These are phyloP conservation scores for Patellifolia procumbens DNA, from an alignment of 179 eudicot genomes.

Conservation along the genomic window DNA sequence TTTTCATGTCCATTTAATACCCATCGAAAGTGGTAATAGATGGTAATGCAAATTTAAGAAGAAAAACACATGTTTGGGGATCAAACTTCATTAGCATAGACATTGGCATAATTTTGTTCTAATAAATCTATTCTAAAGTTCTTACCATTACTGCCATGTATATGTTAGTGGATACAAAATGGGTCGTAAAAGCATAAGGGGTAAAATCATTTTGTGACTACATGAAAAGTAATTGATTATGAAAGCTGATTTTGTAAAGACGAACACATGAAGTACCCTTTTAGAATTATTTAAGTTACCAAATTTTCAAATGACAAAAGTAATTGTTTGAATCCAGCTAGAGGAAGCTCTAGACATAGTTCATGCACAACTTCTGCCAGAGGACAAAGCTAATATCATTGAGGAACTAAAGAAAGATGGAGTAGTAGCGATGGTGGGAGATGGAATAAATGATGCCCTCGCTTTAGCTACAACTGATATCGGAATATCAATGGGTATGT, in stretches of 20 bases:
- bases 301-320: not conserved
- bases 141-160: no score
- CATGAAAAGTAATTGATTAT: no score
- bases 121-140: no score
- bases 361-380: constrained; percentile 40
- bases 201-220: no score
- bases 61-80: no score
- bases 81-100: no score
- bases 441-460: constrained; percentile 47
- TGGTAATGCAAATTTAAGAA: no score
- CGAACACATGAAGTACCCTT: no score
- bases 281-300: not conserved
- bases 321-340: constrained; percentile 28
- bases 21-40: no score
- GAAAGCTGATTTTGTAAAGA: not conserved
- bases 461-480: constrained; percentile 48
- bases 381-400: constrained; percentile 43
- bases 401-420: constrained; percentile 35
- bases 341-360: constrained; percentile 33
- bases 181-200: not conserved
- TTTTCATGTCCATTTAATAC: no score
- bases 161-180: no score
- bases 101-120: no score
- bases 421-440: constrained; percentile 46
- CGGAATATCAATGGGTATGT: constrained; percentile 49